Base-by-base conservation (phyloP, 208 protist genomes). In the Vickermania ingenoplastis region DNA sequence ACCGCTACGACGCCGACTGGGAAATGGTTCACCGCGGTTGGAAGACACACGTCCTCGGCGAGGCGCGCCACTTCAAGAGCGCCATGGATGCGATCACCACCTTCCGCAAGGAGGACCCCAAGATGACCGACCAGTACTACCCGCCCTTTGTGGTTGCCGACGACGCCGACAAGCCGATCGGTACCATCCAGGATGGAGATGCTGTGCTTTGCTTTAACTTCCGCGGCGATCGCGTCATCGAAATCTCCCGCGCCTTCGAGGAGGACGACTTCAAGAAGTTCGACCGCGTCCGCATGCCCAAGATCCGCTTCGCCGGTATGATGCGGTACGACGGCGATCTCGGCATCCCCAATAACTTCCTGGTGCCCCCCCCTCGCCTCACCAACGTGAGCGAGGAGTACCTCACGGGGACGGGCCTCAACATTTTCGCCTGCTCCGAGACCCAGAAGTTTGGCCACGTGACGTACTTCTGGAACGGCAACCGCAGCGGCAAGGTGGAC, bases 361-460 rank as follows among this genome's bases (percentile, higher is more conserved):
- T 98, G 26, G 91, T 97, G 51, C 79, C 81, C 21, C 93, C 94
- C 24, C 95, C 95, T 21, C 75, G 77, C 65, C 92, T 98, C n/a
- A 75, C 67, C 13, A 31, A 73, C 31, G 91, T 92, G 52, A 91
- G 86, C 30, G 85, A 91, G 74, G 86, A 97, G 71, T 97, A 95
- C 69, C 75, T 96, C 26, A 78, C 79, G 63, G 75, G 69, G 64
- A 83, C 69, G 17, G 92, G 83, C 17, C 62, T 96, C 48, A 72
- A 87, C 51, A 87, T 94, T 50, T 97, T 91, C 56, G 95, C 92
- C 60, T 89, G 91, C 75, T 94, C 92, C 23, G 93, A 98, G 78
- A 98, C 95, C 27, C 94, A 98, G 72, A 98, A 98, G 90, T 98
- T 96, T 66, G 93, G 93, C 31, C 94, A 98, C 74, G 94, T 98